Base-by-base conservation (phyloP, 805 yeast species). In the Metschnikowia shivogae region DNA sequence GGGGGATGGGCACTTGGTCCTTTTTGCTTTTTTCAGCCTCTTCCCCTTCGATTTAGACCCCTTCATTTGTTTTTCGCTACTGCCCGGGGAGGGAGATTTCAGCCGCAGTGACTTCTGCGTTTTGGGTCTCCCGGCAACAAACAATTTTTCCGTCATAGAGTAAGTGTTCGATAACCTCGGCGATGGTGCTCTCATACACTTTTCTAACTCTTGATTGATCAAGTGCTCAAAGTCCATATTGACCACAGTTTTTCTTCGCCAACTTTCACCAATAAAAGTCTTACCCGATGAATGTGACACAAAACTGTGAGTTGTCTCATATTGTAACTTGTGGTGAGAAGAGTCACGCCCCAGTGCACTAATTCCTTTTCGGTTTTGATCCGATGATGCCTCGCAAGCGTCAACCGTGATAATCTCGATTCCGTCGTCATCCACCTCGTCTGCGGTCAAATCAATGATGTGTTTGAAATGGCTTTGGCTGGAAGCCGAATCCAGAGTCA, bases 211-310 rank as follows among this genome's bases (percentile, higher is more conserved):
- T n/a, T 29, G 12, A 12, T 29, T 50, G 22, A 63, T 45, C n/a
- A 63, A 61, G 43, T 63, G 64, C 27, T 57, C 59, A 34, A 63
- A 62, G 38, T 61, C 55, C 32, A 63, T 46, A 32, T 60, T 59
- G 1, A 66, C 67, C 13, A 63, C 67, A 17, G 61, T 46, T 37
- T 63, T 63, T 20, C 61, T 52, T 28, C 67, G 52, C 12, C 61
- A 61, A 26, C 58, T 32, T 30, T 56, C 61, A 12, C 55, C 58
- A 30, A 62, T 57, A 41, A 54, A 63, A 2, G 63, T 53, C 24
- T 61, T 45, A 10, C 53, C 43, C 2, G 66, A 64, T 1, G 68
- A 61, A 7, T 58, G 44, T 3, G 67, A 63, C 2, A 54, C 41
- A 6, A 53, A 53, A 46, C 61, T 62, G 32, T 59, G 31, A 56